Evolutionary conservation across 108 stramenopile species (phyloP).

Genomic region (Fragilaria crotonensis): DNA sequence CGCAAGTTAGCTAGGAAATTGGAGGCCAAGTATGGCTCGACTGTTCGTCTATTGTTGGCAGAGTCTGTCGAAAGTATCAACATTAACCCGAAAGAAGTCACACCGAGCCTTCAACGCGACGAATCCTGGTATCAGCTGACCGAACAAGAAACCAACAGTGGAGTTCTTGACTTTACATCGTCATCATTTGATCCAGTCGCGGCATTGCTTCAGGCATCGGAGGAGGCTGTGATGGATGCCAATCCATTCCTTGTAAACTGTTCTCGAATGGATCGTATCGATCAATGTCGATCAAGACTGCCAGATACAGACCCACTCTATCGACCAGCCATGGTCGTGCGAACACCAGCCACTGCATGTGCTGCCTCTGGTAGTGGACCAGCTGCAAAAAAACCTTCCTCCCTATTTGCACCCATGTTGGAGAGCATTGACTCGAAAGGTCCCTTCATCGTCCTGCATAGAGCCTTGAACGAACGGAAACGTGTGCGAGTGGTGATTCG

Average conservation of each 20-base stretch:
- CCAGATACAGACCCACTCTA: constrained; percentile 27
- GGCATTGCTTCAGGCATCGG: constrained; percentile 27
- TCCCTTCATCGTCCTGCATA: constrained; percentile 53
- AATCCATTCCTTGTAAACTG: constrained; percentile 32
- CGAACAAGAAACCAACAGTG: constrained; percentile 32
- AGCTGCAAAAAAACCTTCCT: neutral
- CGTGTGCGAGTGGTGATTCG: constrained; percentile 56
- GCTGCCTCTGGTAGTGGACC: too few species aligned
- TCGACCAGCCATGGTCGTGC: neutral
- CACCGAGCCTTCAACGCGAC: constrained; percentile 16
- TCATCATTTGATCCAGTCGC: constrained; percentile 54
- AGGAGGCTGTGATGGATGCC: constrained; percentile 13
- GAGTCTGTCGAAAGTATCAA: constrained; percentile 7
- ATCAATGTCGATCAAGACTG: constrained; percentile 28
- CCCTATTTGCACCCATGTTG: neutral
- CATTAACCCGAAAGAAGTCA: neutral
- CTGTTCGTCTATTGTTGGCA: constrained; percentile 46
- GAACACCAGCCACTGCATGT: neutral
- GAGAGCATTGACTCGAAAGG: constrained; percentile 37
- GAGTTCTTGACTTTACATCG: constrained; percentile 47
- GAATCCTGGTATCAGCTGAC: constrained; percentile 45
- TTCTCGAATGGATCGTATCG: constrained; percentile 41
- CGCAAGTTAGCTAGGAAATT: constrained; percentile 52
- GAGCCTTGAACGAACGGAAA: constrained; percentile 32
- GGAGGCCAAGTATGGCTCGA: constrained; percentile 66